phyloP scores from a whole-genome alignment of 2,329 filamentous ascomycete genomes.

The Penicillium janthinellum region DNA sequence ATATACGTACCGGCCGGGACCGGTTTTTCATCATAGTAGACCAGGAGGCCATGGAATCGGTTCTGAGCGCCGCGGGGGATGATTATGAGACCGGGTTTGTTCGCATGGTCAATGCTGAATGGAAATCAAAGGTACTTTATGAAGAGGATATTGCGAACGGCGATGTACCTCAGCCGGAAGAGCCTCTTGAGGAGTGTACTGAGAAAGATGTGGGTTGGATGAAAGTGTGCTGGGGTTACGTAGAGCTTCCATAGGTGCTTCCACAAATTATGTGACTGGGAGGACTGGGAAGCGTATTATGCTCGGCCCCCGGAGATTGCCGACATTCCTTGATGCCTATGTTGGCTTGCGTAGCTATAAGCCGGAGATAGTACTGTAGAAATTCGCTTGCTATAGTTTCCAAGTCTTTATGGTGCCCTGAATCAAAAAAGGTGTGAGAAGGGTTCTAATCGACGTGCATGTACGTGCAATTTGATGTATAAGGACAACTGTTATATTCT shows the following conservation, averaged over 20 bases:
- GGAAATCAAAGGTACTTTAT: constrained; percentile 9
- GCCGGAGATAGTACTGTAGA: neutral
- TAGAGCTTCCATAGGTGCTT: constrained; percentile 2
- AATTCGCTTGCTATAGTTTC: neutral
- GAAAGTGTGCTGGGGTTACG: constrained; percentile 12
- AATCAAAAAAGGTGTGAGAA: too few species aligned
- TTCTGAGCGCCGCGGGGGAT: constrained; percentile 2
- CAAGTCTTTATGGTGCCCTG: neutral
- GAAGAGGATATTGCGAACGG: constrained; percentile 4
- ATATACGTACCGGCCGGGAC: constrained; percentile 11
- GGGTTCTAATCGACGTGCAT: too few species aligned
- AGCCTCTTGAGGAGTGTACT: constrained; percentile 18
- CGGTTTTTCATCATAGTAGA: constrained; percentile 22
- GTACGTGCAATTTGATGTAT: too few species aligned
- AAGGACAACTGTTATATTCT: too few species aligned
- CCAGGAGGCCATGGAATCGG: constrained; percentile 18
- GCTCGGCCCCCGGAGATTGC: constrained; percentile 4
- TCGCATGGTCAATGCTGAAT: constrained; percentile 16
- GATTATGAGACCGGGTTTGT: constrained; percentile 8
- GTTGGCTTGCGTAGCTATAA: neutral
- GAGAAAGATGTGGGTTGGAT: constrained; percentile 23
- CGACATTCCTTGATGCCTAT: neutral
- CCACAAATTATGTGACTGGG: constrained; percentile 1
- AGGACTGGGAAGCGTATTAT: constrained; percentile 18
- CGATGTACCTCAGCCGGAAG: neutral